A percentile compares a stretch with the other conserved stretches of the same genome.
Conservation (phyloP, 192 early-diverging fungal genomes). For the Chytriomyces sp. region DNA sequence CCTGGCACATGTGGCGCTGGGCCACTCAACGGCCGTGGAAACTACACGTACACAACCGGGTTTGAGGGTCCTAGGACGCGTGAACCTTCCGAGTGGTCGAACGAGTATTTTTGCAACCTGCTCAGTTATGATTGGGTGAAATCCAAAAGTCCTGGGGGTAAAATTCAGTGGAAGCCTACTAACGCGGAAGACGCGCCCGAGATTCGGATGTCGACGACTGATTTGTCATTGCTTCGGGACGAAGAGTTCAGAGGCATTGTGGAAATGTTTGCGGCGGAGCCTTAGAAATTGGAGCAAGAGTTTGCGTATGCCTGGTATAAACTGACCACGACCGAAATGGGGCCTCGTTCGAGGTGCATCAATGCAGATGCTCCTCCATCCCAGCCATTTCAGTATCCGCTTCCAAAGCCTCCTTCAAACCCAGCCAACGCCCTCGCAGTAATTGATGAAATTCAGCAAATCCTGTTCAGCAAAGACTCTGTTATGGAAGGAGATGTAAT, state of each 20-base stretch:
- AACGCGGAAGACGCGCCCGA: background rate
- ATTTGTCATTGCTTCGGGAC: slow-evolving; percentile 31
- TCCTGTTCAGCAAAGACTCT: background rate
- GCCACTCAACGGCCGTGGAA: slow-evolving; percentile 34
- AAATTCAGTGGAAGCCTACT: slow-evolving; percentile 33
- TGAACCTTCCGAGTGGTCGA: slow-evolving; percentile 80
- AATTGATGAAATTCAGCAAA: background rate
- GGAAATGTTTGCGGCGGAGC: slow-evolving; percentile 6
- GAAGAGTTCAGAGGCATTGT: background rate
- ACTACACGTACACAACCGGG: slow-evolving; percentile 58
- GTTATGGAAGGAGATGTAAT: background rate
- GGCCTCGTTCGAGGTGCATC: slow-evolving; percentile 35
- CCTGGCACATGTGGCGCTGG: slow-evolving; percentile 34
- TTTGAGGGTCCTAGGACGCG: slow-evolving; percentile 86
- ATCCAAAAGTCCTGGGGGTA: slow-evolving; percentile 36
- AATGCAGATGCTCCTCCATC: slow-evolving; percentile 34
- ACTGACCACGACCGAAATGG: slow-evolving; percentile 42
- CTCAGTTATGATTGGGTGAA: slow-evolving; percentile 35
- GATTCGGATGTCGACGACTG: slow-evolving; percentile 37
- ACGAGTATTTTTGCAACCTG: slow-evolving; percentile 74
- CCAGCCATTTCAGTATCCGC: slow-evolving; percentile 44
- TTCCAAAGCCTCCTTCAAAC: slow-evolving; percentile 34
- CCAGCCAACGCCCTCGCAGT: background rate
- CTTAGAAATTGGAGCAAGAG: slow-evolving; percentile 14
- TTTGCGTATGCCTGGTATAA: slow-evolving; percentile 48